Evolutionary conservation across 2,329 filamentous ascomycete species (phyloP).

Genomic region (Rhynchosporium graminicola): DNA sequence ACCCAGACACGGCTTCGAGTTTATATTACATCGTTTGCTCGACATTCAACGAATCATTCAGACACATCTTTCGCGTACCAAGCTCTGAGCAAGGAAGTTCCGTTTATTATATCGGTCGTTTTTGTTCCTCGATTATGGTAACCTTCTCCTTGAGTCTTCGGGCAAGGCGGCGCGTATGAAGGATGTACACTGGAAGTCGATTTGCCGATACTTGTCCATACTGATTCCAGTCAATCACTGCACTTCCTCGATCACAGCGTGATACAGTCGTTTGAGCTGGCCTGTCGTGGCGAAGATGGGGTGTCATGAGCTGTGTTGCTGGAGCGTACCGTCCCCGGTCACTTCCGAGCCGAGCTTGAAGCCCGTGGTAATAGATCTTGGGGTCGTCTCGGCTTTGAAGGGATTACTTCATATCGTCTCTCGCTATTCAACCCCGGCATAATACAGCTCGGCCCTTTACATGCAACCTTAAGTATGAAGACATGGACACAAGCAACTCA

Average conservation of each 20-base stretch:
- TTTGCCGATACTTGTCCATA: too few relatives aligned
- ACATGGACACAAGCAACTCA: background rate
- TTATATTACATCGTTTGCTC: background rate
- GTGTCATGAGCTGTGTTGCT: background rate
- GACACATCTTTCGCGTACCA: background rate
- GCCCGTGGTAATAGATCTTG: background rate
- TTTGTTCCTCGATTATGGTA: background rate
- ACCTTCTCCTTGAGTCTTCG: background rate
- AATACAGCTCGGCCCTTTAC: too few relatives aligned
- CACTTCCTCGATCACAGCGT: too few relatives aligned
- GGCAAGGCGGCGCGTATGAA: background rate
- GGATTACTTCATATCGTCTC: background rate
- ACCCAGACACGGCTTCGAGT: too few relatives aligned
- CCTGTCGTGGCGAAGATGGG: background rate
- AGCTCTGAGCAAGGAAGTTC: background rate
- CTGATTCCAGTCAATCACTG: too few relatives aligned
- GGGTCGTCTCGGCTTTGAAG: background rate
- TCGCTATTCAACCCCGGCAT: background rate
- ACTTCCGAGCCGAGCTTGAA: background rate
- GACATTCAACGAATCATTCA: background rate
- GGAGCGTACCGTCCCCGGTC: background rate
- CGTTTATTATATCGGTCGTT: background rate
- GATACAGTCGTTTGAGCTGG: too few relatives aligned
- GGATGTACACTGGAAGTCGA: background rate
- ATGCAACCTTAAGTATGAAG: background rate